Base-by-base conservation (phyloP, 1,284 basidiomycete genomes). In the Vanrija humicola region DNA sequence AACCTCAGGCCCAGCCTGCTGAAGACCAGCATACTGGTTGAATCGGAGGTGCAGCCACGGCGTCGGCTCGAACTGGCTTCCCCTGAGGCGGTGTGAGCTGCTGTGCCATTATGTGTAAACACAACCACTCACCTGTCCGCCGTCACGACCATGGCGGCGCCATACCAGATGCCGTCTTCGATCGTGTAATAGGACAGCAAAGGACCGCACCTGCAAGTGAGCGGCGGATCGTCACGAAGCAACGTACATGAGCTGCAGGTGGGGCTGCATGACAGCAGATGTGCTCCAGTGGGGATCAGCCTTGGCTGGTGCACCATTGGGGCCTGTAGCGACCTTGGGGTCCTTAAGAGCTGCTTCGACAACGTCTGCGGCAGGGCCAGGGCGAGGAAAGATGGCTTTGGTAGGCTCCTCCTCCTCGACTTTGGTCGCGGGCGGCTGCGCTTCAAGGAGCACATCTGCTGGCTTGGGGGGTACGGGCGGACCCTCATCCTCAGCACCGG, bases 151-250 rank as follows among this genome's bases (percentile, higher is more conserved):
- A 93, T 76, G n/a, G 84, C 89, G 10, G 87, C 88, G 19, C 92
- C 94, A 64, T 87, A 83, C 89, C 91, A 98, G 28, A 90, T 76
- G 15, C 84, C 84, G 43, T 83, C 75, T 54, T 84, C 79, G 25
- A 91, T 84, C 0, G 90, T 96, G 73, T 98, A 94, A 74, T 95
- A 98, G 58, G 87, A 84, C 61, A 98, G 78, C 42, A 98, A 80
- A 12, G 94, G 94, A 1, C 93, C 93, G 52, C 78, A 78, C 72
- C 73, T 75, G 15, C 5, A 43, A 2, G n/a, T 19, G 10, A 21
- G 42, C 42, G 18, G 42, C n/a, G 42, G 19, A 43, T 25, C 19
- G 10, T 3, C n/a, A 28, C 28, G 42, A 19, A 43, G 42, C 42
- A 23, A 21, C 73, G 56, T 54, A 77, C 76, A 79, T 76, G 48